Evolutionary conservation across 2,329 filamentous ascomycete species (phyloP), one percentile per base, ranked within the genome.

Genomic region (Paecilomyces sp.): DNA sequence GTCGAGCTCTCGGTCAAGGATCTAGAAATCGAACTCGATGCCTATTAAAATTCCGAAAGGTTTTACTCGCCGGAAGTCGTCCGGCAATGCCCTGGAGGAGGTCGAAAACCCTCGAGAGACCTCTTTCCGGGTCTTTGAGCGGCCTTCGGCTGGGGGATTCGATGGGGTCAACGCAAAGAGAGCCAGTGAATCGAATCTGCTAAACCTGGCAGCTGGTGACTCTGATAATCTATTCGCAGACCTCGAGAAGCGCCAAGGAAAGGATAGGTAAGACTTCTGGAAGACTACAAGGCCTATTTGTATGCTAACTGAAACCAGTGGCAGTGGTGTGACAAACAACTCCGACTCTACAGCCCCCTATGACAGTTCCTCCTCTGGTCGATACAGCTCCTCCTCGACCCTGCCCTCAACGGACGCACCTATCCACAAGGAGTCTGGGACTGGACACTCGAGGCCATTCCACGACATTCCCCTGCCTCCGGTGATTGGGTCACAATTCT

Each of bases 11-110:
- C 11, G 36, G 2, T 15, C 41, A 11, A 53, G 8, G 12, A 6
- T 53, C 24, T 30, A 30, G 11, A 36, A 51, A 58, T 36, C 56
- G 24, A 24, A 18, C 57, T 56, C 56, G 8, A 83, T 83, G 81
- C 82, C 82, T 67, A 83, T 82, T 70, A 83, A 83, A 71, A 72
- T 82, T 55, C 79, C 82, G 57, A 83, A 82, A 68, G 73, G 76
- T 61, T 83, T 84, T 67, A 72, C 73, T 64, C 77, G 81, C 67
- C 79, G 82, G 65, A 83, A 83, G 72, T 83, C 81, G 60, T 80
- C 81, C 61, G 81, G 79, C 55, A 82, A 83, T 73, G 77, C 74
- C 57, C 71, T 84, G 62, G 82, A 84, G 31, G 78, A 81, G 57
- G 68, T 74, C 50, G 74, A 74, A 59, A 70, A 72, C 28, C 68